These are phyloP conservation scores for Colletotrichum agaves DNA, from an alignment of 2,329 filamentous ascomycete genomes.

Conservation along the genomic window DNA sequence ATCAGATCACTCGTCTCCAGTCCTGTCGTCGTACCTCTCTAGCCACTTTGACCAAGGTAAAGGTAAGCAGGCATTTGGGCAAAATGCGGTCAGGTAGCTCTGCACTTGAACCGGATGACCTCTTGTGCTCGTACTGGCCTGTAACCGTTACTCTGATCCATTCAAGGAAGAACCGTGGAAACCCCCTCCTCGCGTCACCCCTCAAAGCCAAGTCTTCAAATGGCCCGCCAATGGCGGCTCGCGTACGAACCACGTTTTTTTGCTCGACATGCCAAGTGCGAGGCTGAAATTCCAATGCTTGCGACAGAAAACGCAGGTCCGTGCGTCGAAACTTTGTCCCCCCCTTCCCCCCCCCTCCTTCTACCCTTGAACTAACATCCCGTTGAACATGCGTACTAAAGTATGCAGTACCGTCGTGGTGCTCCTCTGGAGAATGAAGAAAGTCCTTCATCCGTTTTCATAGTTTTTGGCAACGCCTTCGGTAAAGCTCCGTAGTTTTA, in stretches of 20 bases:
- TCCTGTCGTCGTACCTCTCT: neutral
- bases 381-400: too few relatives aligned
- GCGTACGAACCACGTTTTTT: conserved; percentile 40
- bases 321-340: neutral
- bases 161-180: conserved; percentile 32
- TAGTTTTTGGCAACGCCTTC: neutral
- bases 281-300: conserved; percentile 39
- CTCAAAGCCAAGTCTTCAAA: conserved; percentile 35
- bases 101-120: neutral
- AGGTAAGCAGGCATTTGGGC: neutral
- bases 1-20: neutral
- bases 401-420: too few relatives aligned
- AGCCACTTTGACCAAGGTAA: neutral
- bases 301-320: neutral
- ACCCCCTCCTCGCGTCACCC: conserved; percentile 1
- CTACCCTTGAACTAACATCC: neutral
- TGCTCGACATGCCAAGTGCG: conserved; percentile 40
- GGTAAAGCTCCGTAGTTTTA: neutral
- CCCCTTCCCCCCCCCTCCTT: too few relatives aligned
- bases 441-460: neutral
- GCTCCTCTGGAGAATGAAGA: neutral
- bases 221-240: conserved; percentile 38
- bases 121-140: neutral
- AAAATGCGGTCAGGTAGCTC: neutral
- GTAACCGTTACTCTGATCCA: neutral